phyloP scores from a whole-genome alignment of 1,139 yeast genomes.

The Saccharomyces hybrid region DNA sequence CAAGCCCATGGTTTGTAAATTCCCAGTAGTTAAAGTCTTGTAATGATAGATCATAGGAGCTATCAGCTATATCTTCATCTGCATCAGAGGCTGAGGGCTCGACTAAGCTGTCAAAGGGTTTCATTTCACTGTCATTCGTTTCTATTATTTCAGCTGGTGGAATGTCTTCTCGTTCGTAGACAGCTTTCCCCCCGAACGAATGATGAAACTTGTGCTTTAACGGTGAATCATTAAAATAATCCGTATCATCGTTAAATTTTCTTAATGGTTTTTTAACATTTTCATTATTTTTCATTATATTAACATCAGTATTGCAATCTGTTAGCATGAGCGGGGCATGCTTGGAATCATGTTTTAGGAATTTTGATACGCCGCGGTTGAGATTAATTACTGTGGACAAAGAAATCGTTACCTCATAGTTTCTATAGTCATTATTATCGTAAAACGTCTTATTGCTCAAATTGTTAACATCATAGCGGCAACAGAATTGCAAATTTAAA shows the following conservation, averaged over 20 bases:
- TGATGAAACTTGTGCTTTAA: slow-evolving; percentile 26
- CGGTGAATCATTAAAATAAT: slow-evolving; percentile 30
- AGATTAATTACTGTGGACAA: slow-evolving; percentile 9
- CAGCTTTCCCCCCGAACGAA: background rate
- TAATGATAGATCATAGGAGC: background rate
- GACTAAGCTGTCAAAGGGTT: background rate
- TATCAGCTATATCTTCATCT: background rate
- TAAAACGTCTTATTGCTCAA: slow-evolving; percentile 27
- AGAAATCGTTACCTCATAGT: slow-evolving; percentile 18
- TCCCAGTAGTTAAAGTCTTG: background rate
- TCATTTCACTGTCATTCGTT: background rate
- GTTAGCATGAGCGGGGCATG: background rate
- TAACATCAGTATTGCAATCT: background rate
- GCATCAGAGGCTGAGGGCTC: background rate
- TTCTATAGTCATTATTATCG: slow-evolving; percentile 29
- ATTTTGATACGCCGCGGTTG: slow-evolving; percentile 17
- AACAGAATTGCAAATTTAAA: slow-evolving; percentile 25
- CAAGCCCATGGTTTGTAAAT: background rate
- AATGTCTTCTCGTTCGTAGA: background rate
- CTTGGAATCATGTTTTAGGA: slow-evolving; percentile 15
- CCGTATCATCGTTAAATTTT: slow-evolving; percentile 27
- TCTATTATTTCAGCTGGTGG: background rate
- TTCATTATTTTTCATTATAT: slow-evolving; percentile 5
- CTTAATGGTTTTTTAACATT: slow-evolving; percentile 8
- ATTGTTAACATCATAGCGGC: slow-evolving; percentile 21